Evolutionary conservation across 192 early-diverging fungal species (phyloP).

Genomic region (Podila epigama): DNA sequence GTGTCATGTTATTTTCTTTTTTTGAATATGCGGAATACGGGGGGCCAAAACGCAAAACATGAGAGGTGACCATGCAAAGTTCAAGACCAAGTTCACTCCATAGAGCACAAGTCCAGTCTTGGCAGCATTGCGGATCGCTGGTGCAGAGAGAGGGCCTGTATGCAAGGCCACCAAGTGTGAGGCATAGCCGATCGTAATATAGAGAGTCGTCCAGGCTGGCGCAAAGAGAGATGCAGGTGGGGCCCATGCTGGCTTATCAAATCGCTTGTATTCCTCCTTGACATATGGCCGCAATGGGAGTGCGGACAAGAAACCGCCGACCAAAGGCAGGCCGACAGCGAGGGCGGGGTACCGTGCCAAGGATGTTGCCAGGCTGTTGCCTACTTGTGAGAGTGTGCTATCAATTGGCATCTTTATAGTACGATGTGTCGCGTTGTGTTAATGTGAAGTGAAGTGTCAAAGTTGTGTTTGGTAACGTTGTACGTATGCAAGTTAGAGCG

Average conservation of each 20-base stretch:
- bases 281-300: neutral
- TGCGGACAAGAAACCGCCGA: conserved; percentile 39
- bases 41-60: conserved; percentile 11
- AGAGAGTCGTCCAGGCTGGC: conserved; percentile 29
- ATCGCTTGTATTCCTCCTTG: conserved; percentile 15
- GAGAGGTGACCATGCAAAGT: conserved; percentile 43
- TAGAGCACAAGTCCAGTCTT: conserved; percentile 30
- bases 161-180: conserved; percentile 26
- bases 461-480: neutral
- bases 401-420: no score
- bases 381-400: neutral
- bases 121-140: conserved; percentile 9
- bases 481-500: no score
- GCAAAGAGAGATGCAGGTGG: conserved; percentile 12
- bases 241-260: conserved; percentile 21
- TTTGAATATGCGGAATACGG: no score
- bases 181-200: conserved; percentile 30
- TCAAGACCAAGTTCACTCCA: conserved; percentile 27
- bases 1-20: no score
- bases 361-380: conserved; percentile 13
- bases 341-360: conserved; percentile 43
- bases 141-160: conserved; percentile 10
- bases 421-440: neutral
- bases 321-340: conserved; percentile 31
- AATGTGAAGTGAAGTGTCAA: neutral